These are phyloP conservation scores for Rhododendron ferrugineum DNA, from an alignment of 148 eudicot species.

Conservation along the genomic window DNA sequence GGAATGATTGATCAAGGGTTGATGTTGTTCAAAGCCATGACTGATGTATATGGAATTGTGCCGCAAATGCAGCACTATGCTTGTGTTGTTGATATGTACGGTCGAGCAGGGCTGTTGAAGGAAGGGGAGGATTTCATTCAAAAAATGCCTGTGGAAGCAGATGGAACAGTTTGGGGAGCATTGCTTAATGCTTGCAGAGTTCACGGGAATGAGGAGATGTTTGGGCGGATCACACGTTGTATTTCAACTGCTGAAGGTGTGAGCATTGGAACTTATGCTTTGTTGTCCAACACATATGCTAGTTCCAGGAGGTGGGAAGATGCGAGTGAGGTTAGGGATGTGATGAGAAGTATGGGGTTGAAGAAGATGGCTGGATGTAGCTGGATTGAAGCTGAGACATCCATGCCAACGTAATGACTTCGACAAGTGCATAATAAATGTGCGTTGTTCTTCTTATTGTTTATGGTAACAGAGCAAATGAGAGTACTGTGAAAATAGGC, in stretches of 20 bases:
- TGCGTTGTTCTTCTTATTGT: background rate
- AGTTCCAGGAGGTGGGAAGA: constrained; percentile 22
- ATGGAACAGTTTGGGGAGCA: constrained; percentile 25
- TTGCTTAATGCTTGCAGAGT: constrained; percentile 23
- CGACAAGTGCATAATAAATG: background rate
- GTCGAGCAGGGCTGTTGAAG: constrained; percentile 22
- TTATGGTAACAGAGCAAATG: background rate
- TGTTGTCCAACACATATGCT: constrained; percentile 17
- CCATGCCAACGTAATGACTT: background rate
- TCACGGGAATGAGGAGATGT: constrained; percentile 23
- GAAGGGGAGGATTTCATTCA: constrained; percentile 21
- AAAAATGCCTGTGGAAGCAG: constrained; percentile 19
- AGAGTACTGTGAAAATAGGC: background rate
- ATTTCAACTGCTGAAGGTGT: constrained; percentile 14
- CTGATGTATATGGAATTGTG: constrained; percentile 8
- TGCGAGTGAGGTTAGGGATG: constrained; percentile 19
- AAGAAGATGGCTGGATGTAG: constrained; percentile 23
- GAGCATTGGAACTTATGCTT: constrained; percentile 17
- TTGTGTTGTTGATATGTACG: constrained; percentile 22
- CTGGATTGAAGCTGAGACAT: constrained; percentile 15
- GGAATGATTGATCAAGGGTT: constrained; percentile 21
- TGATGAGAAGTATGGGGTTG: constrained; percentile 13
- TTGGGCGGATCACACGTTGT: background rate
- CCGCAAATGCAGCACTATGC: constrained; percentile 21
- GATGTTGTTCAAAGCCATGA: constrained; percentile 23